A percentile compares a stretch with the other conserved stretches of the same genome.
Conservation (phyloP, 768 basidiomycete species). For the Tubosaeta brunneosetosa region DNA sequence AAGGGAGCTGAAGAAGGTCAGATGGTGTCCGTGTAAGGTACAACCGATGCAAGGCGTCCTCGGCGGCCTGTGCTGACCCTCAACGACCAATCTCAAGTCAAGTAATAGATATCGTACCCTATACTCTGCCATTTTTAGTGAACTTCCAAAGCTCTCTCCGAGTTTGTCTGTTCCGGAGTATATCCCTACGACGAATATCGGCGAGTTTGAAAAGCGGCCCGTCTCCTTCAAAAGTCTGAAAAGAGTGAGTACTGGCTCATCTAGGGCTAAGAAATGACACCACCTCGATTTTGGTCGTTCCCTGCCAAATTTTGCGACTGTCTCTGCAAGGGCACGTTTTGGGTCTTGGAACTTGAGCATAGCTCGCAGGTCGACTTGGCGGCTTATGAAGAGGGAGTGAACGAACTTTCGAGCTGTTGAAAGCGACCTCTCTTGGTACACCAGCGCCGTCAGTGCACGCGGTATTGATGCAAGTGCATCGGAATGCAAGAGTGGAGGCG, state of each 20-base stretch:
- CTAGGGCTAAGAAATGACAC: background rate
- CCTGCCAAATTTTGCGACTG: slow-evolving; percentile 63
- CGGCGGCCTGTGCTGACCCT: slow-evolving; percentile 56
- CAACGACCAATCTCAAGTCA: background rate
- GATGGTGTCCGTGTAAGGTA: slow-evolving; percentile 78
- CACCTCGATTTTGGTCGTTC: slow-evolving; percentile 70
- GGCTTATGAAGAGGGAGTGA: slow-evolving; percentile 82
- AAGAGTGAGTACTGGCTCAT: background rate
- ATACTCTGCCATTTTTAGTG: slow-evolving; percentile 92
- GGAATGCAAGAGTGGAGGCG: slow-evolving; percentile 59
- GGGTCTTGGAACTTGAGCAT: slow-evolving; percentile 84
- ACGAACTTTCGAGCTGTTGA: slow-evolving; percentile 83
- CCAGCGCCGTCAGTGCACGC: slow-evolving; percentile 78
- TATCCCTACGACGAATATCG: slow-evolving; percentile 94
- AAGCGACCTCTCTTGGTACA: slow-evolving; percentile 86
- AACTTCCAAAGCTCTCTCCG: slow-evolving; percentile 92
- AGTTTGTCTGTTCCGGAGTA: slow-evolving; percentile 80
- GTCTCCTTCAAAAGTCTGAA: slow-evolving; percentile 84
- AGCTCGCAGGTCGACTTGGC: slow-evolving; percentile 73
- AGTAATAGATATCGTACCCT: slow-evolving; percentile 46
- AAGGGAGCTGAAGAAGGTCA: slow-evolving; percentile 64
- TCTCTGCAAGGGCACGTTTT: slow-evolving; percentile 68
- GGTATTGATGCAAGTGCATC: slow-evolving; percentile 88
- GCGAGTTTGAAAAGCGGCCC: slow-evolving; percentile 84
- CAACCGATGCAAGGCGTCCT: slow-evolving; percentile 77